phyloP scores from a whole-genome alignment of 1,284 basidiomycete genomes.

The Malassezia brasiliensis region DNA sequence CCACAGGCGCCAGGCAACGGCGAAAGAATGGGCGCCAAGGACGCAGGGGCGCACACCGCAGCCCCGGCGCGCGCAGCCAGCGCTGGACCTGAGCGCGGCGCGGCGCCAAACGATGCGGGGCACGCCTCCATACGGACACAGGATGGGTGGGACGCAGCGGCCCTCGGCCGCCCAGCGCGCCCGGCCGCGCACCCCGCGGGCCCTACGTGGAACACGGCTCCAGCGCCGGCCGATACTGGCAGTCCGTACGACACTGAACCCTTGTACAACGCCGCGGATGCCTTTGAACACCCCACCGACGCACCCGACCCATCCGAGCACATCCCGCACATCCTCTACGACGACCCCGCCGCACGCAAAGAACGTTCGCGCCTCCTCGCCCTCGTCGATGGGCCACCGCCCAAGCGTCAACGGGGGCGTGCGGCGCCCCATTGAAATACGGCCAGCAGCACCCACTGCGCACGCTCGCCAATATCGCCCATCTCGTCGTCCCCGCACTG shows the following conservation, averaged over 20 bases:
- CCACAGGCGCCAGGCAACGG: no score
- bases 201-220: neutral
- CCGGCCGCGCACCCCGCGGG: no score
- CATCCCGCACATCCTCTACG: conserved; percentile 22
- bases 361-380: conserved; percentile 24
- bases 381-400: conserved; percentile 18
- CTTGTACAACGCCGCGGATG: no score
- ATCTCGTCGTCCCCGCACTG: conserved; percentile 19
- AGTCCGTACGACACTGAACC: no score
- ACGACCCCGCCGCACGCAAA: conserved; percentile 26
- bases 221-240: neutral
- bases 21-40: no score
- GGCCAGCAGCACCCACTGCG: conserved; percentile 37
- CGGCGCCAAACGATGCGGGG: no score
- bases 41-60: no score
- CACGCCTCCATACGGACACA: no score
- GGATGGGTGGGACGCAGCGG: no score
- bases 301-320: neutral
- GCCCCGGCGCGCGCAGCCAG: neutral
- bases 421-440: conserved; percentile 22
- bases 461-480: conserved; percentile 36
- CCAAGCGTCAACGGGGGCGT: neutral
- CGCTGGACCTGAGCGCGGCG: no score
- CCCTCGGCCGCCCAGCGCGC: no score
- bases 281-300: no score